phyloP scores from a whole-genome alignment of 371 early-diverging fungal genomes.

The Zopfochytrium polystomum region DNA sequence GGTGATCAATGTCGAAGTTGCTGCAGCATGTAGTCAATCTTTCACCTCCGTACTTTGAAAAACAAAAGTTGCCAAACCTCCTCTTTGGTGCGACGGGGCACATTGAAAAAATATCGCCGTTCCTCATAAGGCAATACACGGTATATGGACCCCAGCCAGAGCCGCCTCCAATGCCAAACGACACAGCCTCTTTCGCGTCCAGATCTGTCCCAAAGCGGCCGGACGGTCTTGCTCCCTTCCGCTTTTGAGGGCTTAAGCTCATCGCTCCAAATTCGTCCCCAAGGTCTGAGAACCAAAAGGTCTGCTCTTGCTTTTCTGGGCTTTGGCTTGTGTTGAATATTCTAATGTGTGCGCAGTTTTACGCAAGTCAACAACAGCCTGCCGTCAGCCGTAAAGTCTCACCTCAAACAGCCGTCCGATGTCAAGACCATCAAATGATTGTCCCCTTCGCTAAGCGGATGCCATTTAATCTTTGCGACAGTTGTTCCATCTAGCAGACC shows the following conservation, averaged over 20 bases:
- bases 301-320: constrained; percentile 50
- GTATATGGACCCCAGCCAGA: constrained; percentile 51
- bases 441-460: constrained; percentile 35
- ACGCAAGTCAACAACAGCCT: no score
- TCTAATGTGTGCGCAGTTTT: no score
- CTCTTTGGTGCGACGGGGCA: constrained; percentile 53
- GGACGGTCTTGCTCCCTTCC: not conserved
- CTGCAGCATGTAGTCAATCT: no score
- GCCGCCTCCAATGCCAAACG: constrained; percentile 51
- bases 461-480: constrained; percentile 40
- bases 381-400: constrained; percentile 1
- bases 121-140: constrained; percentile 51
- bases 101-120: constrained; percentile 50
- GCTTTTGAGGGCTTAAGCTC: not conserved
- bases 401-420: constrained; percentile 37
- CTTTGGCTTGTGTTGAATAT: constrained; percentile 51
- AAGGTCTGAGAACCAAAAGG: constrained; percentile 41
- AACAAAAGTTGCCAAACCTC: no score
- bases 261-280: not conserved
- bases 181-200: constrained; percentile 46
- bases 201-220: constrained; percentile 37
- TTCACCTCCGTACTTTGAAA: no score
- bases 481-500: constrained; percentile 7
- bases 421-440: constrained; percentile 38
- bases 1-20: no score